Evolutionary conservation across 331 rosid genomes (phyloP).

Genomic region (Erythrophleum ivorense): DNA sequence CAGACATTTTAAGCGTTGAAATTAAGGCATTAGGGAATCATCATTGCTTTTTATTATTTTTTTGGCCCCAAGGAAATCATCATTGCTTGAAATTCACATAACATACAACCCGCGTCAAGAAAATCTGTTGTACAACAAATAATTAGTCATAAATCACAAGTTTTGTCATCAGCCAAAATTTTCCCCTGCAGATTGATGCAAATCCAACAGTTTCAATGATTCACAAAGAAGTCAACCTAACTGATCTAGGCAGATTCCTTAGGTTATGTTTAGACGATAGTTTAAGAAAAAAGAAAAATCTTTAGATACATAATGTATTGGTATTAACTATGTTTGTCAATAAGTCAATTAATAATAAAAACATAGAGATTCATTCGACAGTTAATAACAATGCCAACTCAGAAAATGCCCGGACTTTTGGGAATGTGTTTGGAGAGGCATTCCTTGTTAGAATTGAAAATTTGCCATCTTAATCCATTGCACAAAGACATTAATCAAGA

Average conservation of each 20-base stretch:
- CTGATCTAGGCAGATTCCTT: too few species aligned
- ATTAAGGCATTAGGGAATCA: too few species aligned
- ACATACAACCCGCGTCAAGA: not conserved
- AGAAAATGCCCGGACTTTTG: not conserved
- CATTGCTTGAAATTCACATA: too few species aligned
- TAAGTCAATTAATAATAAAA: not conserved
- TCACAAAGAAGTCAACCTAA: slow-evolving; percentile 25
- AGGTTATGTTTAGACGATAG: not conserved
- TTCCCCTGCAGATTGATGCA: not conserved
- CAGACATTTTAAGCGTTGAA: too few species aligned
- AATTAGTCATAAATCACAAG: not conserved
- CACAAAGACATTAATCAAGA: slow-evolving; percentile 14
- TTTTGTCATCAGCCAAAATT: not conserved
- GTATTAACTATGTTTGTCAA: not conserved
- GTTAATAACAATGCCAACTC: not conserved
- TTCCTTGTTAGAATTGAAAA: not conserved
- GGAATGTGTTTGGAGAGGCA: not conserved
- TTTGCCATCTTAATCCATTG: slow-evolving; percentile 22
- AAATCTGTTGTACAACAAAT: not conserved
- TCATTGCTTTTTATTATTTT: too few species aligned
- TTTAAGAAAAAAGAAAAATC: not conserved
- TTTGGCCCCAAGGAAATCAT: too few species aligned
- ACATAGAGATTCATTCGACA: not conserved
- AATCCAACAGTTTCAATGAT: slow-evolving; percentile 23
- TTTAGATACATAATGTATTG: too few species aligned